A percentile compares a stretch with the other conserved stretches of the same genome.
Conservation (phyloP, 2,329 filamentous ascomycete genomes). For the Penicillium sp. region DNA sequence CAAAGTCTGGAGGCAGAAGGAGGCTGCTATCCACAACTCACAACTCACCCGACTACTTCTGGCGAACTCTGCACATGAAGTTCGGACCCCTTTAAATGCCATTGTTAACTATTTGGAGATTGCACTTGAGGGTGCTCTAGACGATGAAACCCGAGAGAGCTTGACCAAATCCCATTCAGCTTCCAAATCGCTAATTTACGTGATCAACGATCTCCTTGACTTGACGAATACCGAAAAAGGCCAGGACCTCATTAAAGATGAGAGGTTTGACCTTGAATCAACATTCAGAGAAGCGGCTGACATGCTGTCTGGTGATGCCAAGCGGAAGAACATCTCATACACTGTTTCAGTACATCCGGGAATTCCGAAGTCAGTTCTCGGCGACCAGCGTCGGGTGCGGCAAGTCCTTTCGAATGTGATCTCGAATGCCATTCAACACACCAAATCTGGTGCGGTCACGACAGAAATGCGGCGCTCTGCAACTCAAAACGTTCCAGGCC, state of each 20-base stretch:
- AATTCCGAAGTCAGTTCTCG: conserved; percentile 67
- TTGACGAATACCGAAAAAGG: conserved; percentile 86
- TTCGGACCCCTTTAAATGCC: conserved; percentile 84
- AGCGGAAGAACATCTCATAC: conserved; percentile 71
- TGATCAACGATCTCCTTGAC: conserved; percentile 88
- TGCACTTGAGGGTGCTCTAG: conserved; percentile 75
- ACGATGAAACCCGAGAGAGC: conserved; percentile 80
- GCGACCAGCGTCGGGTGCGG: conserved; percentile 75
- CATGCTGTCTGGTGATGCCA: conserved; percentile 70
- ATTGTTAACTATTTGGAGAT: conserved; percentile 96
- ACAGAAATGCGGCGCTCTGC: conserved; percentile 64
- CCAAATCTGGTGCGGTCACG: conserved; percentile 62
- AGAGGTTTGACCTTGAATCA: conserved; percentile 68
- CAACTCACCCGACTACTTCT: conserved; percentile 75
- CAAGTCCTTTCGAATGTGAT: conserved; percentile 80
- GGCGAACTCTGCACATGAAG: conserved; percentile 87
- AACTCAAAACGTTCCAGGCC: conserved; percentile 47
- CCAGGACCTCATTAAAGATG: conserved; percentile 72
- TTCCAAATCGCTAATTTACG: conserved; percentile 88
- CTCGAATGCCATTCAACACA: conserved; percentile 82
- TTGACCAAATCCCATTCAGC: conserved; percentile 81
- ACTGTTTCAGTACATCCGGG: conserved; percentile 65
- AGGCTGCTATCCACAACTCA: conserved; percentile 76
- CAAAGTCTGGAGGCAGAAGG: conserved; percentile 89
- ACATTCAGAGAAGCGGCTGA: conserved; percentile 77